Conservation (phyloP, 2,329 filamentous ascomycete genomes). For the Microdochium nivale region DNA sequence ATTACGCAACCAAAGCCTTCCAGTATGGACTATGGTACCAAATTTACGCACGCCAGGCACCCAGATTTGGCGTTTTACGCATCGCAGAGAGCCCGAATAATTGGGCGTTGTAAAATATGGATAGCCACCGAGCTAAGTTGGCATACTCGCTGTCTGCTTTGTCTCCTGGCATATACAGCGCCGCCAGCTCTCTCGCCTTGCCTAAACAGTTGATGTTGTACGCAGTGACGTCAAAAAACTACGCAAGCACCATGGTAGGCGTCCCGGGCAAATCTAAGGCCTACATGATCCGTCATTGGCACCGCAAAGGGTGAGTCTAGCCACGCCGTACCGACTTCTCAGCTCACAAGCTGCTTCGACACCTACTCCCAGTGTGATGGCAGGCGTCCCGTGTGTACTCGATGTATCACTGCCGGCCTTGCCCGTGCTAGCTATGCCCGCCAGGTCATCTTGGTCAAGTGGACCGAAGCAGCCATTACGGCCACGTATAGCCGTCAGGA, state of each 20-base stretch:
- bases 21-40: no score
- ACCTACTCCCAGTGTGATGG: conserved; percentile 7
- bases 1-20: no score
- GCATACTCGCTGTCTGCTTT: no score
- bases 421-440: conserved; percentile 9
- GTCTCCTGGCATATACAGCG: no score
- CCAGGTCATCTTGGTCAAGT: conserved; percentile 10
- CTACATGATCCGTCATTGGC: conserved; percentile 9
- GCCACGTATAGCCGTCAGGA: not conserved
- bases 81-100: no score
- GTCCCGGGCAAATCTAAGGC: conserved; percentile 11
- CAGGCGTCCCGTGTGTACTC: conserved; percentile 8
- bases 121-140: no score
- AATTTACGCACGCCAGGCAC: no score
- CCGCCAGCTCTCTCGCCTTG: no score
- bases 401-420: conserved; percentile 8
- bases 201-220: no score
- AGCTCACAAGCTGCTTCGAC: not conserved
- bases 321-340: not conserved
- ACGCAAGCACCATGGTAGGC: conserved; percentile 6
- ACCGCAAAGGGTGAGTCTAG: conserved; percentile 10
- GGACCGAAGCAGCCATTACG: not conserved
- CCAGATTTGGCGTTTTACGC: no score
- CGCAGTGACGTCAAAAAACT: no score
- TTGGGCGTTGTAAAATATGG: no score